Base-by-base conservation (phyloP, 2,329 filamentous ascomycete genomes). In the Microdochium paspali region DNA sequence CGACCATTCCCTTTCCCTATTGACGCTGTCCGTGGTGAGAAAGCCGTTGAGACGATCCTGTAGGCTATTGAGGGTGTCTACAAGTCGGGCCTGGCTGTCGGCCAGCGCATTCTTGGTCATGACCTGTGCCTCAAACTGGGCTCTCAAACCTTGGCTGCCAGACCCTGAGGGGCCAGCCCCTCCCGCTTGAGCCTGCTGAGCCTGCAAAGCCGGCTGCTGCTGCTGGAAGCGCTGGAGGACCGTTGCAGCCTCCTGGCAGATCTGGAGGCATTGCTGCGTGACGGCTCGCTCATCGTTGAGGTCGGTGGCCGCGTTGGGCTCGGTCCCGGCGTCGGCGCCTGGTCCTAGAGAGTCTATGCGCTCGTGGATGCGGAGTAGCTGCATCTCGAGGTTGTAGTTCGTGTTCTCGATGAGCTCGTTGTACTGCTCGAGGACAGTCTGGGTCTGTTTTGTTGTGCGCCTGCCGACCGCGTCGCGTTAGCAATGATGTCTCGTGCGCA, bases 381-480 rank as follows among this genome's bases (percentile, higher is more conserved):
- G 31, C 31, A 35, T 12, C 10, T 35, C 18, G 31, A 35, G 31
- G 31, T 35, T 35, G 31, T 35, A 35, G 25, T 42, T 48, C 7
- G 61, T 67, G 48, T 67, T 61, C 48, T 64, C 47, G 24, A 68
- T 58, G 59, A 67, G 64, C 52, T 69, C 63, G 49, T 60, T 61
- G 51, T 65, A 66, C 23, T 65, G 57, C 50, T 63, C 53, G 44
- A 68, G 53, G 30, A 63, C 61, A 40, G 35, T 10, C 10, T 40
- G 35, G n/a, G 35, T 40, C 35, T 40, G 35, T 40, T 20, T 40
- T 21, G 35, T 40, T 40, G 15, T 40, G 12, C 35, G 35, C 35
- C 35, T 40, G 18, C n/a, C n/a, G n/a, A n/a, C n/a, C n/a, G n/a
- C n/a, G n/a, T n/a, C n/a, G n/a, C n/a, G n/a, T n/a, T n/a, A n/a